Evolutionary conservation across 2,329 filamentous ascomycete genomes (phyloP).

Genomic region (Tolypocladium endophyticum): DNA sequence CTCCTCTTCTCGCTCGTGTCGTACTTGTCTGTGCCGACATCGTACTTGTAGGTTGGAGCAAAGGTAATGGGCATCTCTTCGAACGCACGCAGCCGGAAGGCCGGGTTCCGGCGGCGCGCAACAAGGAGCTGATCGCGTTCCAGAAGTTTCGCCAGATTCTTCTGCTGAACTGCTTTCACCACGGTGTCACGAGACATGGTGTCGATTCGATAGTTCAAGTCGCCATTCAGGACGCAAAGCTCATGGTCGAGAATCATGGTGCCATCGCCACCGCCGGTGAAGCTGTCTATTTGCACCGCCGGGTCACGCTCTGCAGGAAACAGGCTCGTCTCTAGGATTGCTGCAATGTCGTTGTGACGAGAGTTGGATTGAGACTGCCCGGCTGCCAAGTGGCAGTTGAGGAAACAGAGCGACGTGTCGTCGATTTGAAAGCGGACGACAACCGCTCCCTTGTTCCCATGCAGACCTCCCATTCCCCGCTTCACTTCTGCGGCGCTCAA

Average conservation of each 20-base stretch:
- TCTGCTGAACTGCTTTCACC: slow-evolving; percentile 69
- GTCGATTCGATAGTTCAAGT: slow-evolving; percentile 97
- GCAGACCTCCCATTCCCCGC: slow-evolving; percentile 86
- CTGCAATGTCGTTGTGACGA: slow-evolving; percentile 85
- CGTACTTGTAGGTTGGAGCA: slow-evolving; percentile 96
- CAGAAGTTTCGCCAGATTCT: slow-evolving; percentile 75
- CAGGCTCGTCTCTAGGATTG: slow-evolving; percentile 70
- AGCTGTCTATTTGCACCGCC: slow-evolving; percentile 62
- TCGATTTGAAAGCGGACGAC: slow-evolving; percentile 88
- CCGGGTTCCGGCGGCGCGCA: slow-evolving; percentile 78
- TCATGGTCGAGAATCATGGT: slow-evolving; percentile 94
- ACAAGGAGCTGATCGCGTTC: slow-evolving; percentile 90
- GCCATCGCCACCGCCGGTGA: slow-evolving; percentile 85
- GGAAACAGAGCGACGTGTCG: slow-evolving; percentile 87
- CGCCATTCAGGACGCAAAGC: slow-evolving; percentile 91
- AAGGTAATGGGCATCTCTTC: slow-evolving; percentile 87
- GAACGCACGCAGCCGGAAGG: slow-evolving; percentile 80
- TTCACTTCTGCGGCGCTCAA: slow-evolving; percentile 79
- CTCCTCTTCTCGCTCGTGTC: slow-evolving; percentile 92
- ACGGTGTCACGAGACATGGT: slow-evolving; percentile 92
- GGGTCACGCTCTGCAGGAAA: slow-evolving; percentile 65
- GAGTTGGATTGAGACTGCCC: slow-evolving; percentile 84
- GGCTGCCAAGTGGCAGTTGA: slow-evolving; percentile 95
- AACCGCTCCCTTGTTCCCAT: slow-evolving; percentile 94
- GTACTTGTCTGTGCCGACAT: slow-evolving; percentile 88